Percentiles rank a stretch among this genome's conserved stretches.
Conservation (phyloP, 331 rosid genomes). For the Stylosanthes scabra region DNA sequence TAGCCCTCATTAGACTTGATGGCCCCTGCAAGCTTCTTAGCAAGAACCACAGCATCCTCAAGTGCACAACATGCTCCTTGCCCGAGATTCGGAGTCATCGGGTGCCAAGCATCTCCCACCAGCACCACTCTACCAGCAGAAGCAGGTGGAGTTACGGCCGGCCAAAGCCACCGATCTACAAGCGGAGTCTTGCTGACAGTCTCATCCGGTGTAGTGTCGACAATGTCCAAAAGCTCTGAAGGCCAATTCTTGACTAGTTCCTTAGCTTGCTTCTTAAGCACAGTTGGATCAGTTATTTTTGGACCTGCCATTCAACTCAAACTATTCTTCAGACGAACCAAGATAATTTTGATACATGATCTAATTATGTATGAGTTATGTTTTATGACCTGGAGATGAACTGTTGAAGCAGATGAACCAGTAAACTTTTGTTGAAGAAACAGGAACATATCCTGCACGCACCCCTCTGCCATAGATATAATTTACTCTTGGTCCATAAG, state of each 20-base stretch:
- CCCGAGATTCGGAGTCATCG: constrained; percentile 98
- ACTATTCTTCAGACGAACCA: not conserved
- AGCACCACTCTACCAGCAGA: constrained; percentile 74
- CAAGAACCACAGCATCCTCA: constrained; percentile 88
- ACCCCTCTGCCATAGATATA: constrained; percentile 79
- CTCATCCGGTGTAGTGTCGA: constrained; percentile 75
- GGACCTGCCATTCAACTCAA: constrained; percentile 39
- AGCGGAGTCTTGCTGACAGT: constrained; percentile 69
- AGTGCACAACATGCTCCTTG: constrained; percentile 97
- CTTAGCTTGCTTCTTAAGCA: constrained; percentile 65
- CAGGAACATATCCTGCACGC: constrained; percentile 87
- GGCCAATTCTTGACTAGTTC: constrained; percentile 72
- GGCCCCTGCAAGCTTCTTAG: constrained; percentile 72
- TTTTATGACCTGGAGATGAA: constrained; percentile 67
- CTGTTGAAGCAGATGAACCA: constrained; percentile 93
- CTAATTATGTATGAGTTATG: not conserved
- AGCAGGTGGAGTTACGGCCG: constrained; percentile 66
- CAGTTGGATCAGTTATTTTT: constrained; percentile 53
- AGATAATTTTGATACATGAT: not conserved
- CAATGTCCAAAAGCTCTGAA: constrained; percentile 52
- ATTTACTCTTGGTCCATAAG: constrained; percentile 62
- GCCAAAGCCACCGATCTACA: constrained; percentile 95
- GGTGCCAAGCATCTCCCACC: constrained; percentile 98
- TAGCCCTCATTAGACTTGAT: constrained; percentile 51
- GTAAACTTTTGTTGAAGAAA: constrained; percentile 87